Percentiles rank a stretch among this genome's conserved stretches.
These are phyloP conservation scores for Cordyceps fumosorosea DNA, from an alignment of 2,329 filamentous ascomycete species.

Conservation along the genomic window DNA sequence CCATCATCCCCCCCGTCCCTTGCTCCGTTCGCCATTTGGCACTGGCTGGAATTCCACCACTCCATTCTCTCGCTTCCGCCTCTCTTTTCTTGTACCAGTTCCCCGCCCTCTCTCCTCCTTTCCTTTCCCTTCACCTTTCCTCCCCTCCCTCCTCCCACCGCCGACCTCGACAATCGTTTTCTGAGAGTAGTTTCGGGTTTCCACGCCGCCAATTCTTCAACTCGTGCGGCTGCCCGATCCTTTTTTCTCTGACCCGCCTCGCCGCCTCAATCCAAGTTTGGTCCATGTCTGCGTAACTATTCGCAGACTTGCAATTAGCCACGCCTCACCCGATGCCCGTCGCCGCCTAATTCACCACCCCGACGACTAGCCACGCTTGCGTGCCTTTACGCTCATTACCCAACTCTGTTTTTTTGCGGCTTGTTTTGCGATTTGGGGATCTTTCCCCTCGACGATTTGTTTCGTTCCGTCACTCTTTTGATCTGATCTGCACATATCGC, in stretches of 20 bases:
- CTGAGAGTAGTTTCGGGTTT: conserved; percentile 2
- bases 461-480: conserved; percentile 13
- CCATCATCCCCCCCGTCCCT: not conserved
- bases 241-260: not conserved
- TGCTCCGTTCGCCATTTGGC: not conserved
- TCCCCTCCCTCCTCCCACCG: not conserved
- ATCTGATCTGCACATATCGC: conserved; percentile 12
- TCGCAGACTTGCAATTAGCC: not conserved
- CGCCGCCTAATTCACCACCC: not conserved
- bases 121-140: conserved; percentile 1
- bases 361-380: conserved; percentile 9
- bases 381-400: conserved; percentile 9
- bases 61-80: conserved; percentile 2
- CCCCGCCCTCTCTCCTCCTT: not conserved
- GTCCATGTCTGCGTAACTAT: conserved; percentile 10
- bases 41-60: not conserved
- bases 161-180: conserved; percentile 7
- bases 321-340: conserved; percentile 1
- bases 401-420: conserved; percentile 1
- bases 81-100: conserved; percentile 2
- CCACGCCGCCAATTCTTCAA: not conserved
- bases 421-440: not conserved
- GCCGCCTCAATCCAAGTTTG: not conserved
- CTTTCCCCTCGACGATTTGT: conserved; percentile 7
- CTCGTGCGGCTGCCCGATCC: not conserved